Conservation (phyloP, 139 green algal genomes). For the Zygnema cylindricum region DNA sequence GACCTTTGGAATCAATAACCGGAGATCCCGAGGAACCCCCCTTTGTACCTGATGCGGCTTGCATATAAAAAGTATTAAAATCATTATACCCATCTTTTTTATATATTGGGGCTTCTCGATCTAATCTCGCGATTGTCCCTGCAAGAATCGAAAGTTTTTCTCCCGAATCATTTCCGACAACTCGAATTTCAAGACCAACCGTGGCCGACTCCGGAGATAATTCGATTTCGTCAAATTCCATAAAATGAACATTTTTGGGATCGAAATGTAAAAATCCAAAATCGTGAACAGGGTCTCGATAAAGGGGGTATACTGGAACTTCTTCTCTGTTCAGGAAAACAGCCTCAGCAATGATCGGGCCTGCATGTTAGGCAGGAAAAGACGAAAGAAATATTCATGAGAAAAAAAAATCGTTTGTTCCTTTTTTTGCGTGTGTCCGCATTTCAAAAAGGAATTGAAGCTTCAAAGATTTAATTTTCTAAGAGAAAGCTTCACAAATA, state of each 20-base stretch:
- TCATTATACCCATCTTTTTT: constrained; percentile 83
- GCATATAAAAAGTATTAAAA: constrained; percentile 87
- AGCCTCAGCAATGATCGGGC: constrained; percentile 77
- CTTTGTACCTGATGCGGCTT: constrained; percentile 81
- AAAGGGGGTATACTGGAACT: constrained; percentile 66
- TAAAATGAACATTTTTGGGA: constrained; percentile 76
- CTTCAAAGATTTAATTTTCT: constrained; percentile 61
- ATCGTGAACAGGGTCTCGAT: constrained; percentile 77
- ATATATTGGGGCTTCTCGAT: constrained; percentile 86
- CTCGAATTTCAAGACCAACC: constrained; percentile 88
- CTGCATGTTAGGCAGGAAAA: constrained; percentile 18
- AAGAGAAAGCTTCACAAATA: constrained; percentile 87
- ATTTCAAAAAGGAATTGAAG: constrained; percentile 77
- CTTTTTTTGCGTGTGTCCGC: background rate
- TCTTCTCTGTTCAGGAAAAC: constrained; percentile 93
- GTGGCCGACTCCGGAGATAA: constrained; percentile 78
- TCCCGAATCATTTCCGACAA: constrained; percentile 89
- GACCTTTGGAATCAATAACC: constrained; percentile 81
- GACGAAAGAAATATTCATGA: background rate
- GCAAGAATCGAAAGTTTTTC: constrained; percentile 92
- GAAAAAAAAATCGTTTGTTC: background rate
- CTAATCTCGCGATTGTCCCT: constrained; percentile 85
- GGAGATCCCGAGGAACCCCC: constrained; percentile 81
- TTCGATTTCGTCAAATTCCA: constrained; percentile 72
- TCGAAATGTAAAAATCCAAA: constrained; percentile 86